Evolutionary conservation across 495 filamentous ascomycete species (phyloP).

Genomic region (Lasiosphaeris hirsuta): DNA sequence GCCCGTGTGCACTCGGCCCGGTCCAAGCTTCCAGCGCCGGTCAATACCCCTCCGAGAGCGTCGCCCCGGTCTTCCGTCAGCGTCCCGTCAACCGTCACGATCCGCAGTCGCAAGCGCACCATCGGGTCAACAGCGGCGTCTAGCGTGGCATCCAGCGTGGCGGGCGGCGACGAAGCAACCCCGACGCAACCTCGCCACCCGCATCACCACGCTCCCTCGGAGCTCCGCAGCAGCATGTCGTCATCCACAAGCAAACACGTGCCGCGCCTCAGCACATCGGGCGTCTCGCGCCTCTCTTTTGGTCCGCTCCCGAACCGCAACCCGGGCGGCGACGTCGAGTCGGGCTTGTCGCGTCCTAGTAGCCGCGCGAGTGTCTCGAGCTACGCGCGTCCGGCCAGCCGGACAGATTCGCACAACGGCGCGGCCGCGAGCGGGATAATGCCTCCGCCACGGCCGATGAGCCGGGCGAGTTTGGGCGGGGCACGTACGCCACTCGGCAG

Average conservation of each 20-base stretch:
- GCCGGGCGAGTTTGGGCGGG: constrained; percentile 52
- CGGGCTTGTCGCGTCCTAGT: constrained; percentile 53
- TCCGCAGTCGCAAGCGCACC: constrained; percentile 68
- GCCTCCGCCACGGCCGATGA: constrained; percentile 66
- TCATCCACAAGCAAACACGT: constrained; percentile 44
- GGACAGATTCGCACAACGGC: constrained; percentile 38
- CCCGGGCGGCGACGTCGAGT: constrained; percentile 28
- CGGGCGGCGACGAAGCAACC: constrained; percentile 37
- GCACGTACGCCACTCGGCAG: constrained; percentile 63
- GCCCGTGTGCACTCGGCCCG: constrained; percentile 89
- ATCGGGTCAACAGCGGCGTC: constrained; percentile 60
- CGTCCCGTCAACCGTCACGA: constrained; percentile 72
- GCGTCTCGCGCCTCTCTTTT: constrained; percentile 52
- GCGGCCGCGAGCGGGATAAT: constrained; percentile 19
- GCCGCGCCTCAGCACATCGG: constrained; percentile 50
- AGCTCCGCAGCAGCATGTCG: constrained; percentile 37
- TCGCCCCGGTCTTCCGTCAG: constrained; percentile 64
- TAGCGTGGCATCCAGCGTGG: constrained; percentile 38
- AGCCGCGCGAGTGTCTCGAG: constrained; percentile 57
- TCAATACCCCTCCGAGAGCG: constrained; percentile 72
- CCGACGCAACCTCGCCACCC: constrained; percentile 31
- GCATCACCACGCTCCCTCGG: constrained; percentile 27
- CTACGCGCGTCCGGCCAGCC: constrained; percentile 47
- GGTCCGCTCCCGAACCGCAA: constrained; percentile 50
- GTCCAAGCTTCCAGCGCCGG: constrained; percentile 82